Base-by-base conservation (phyloP, 768 basidiomycete species). In the Kwoniella heveanensis region DNA sequence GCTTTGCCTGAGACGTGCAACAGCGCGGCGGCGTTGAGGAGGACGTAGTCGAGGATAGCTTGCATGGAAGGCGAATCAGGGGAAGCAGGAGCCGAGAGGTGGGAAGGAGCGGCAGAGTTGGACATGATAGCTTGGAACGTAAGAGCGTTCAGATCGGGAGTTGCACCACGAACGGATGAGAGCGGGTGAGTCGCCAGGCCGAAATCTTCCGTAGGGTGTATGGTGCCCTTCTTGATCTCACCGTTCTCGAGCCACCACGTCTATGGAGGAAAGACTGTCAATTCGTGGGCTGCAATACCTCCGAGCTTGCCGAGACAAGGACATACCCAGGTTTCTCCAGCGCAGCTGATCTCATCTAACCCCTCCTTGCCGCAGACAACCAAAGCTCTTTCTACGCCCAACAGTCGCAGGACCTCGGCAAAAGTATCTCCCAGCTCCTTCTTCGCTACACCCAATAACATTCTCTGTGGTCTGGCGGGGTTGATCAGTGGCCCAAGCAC, bases 281-380 rank as follows among this genome's bases (percentile, higher is more conserved):
- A n/a, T n/a, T n/a, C n/a, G n/a, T n/a, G n/a, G n/a, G n/a, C n/a
- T n/a, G n/a, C n/a, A n/a, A n/a, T n/a, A n/a, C n/a, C n/a, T n/a
- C n/a, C n/a, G n/a, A n/a, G n/a, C n/a, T n/a, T n/a, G n/a, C n/a
- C n/a, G n/a, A n/a, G 10, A 39, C 13, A 32, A 24, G 5, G 17
- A 74, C 92, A 90, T 36, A 85, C 88, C 80, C 85, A 85, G 9
- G 93, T 94, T 15, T 88, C 86, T 0, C 95, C 96, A 0, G 91
- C 93, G 70, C 91, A 93, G 78, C 90, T 91, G 76, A 99, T 91
- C 83, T 98, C 95, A 80, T 98, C 95, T 46, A 99, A 83, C 0
- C 86, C 86, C 77, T 98, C 96, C 37, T 85, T 86, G 1, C 95
- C 95, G 71, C 93, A 97, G 0, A 99, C 95, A 22, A 99, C 92